These are phyloP conservation scores for Orbilia brochopaga DNA, from an alignment of 2,329 filamentous ascomycete species.

Conservation along the genomic window DNA sequence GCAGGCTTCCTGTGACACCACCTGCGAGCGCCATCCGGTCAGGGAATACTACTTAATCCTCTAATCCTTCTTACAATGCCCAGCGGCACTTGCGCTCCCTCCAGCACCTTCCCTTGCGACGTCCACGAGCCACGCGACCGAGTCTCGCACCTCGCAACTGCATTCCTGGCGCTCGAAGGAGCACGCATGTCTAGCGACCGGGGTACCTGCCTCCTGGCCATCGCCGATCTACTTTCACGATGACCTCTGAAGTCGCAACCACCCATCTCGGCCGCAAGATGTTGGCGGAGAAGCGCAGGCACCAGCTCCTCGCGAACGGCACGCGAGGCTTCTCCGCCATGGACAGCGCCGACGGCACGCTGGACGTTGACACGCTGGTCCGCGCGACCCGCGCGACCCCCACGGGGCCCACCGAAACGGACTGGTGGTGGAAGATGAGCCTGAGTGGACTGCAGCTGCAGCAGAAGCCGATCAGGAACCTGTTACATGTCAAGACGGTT, in stretches of 20 bases:
- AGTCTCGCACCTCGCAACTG: neutral
- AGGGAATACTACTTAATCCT: neutral
- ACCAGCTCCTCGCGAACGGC: conserved; percentile 37
- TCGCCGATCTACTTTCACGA: neutral
- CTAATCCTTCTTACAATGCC: neutral
- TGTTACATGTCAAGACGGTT: conserved; percentile 37
- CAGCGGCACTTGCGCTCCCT: neutral
- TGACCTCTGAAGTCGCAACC: conserved; percentile 28
- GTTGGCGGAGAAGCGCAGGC: conserved; percentile 43
- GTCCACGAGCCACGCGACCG: neutral
- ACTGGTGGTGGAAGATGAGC: conserved; percentile 49
- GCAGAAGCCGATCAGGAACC: conserved; percentile 25
- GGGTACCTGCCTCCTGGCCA: conserved; percentile 1
- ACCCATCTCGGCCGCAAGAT: conserved; percentile 39
- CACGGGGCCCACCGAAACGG: conserved; percentile 37
- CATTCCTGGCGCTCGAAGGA: neutral
- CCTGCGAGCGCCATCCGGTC: neutral
- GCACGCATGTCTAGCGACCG: neutral
- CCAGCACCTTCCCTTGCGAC: neutral
- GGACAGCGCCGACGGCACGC: conserved; percentile 28
- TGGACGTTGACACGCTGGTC: conserved; percentile 40
- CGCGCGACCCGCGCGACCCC: conserved; percentile 9
- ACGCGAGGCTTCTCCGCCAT: conserved; percentile 44
- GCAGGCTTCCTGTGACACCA: neutral
- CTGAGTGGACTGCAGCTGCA: conserved; percentile 14